These are phyloP conservation scores for Dicorynia guianensis DNA, from an alignment of 306 rosid species.

Conservation along the genomic window DNA sequence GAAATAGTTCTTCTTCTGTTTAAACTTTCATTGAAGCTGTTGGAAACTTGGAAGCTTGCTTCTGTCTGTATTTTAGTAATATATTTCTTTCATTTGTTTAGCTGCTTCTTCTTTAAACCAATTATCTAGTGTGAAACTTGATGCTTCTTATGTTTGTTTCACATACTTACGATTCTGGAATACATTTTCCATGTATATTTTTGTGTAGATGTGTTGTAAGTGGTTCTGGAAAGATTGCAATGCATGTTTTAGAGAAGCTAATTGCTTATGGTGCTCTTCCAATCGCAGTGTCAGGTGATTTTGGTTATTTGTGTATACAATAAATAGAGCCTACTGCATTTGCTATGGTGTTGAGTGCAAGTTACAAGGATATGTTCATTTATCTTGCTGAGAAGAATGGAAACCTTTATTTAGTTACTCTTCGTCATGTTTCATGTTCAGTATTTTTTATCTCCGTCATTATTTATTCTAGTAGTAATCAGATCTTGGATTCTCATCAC, in stretches of 20 bases:
- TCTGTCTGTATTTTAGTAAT: background rate
- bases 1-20: background rate
- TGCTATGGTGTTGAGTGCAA: slow-evolving; percentile 11
- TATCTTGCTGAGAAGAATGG: slow-evolving; percentile 4
- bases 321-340: slow-evolving; percentile 38
- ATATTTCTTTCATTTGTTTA: background rate
- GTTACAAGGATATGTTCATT: background rate
- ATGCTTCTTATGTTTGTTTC: slow-evolving; percentile 31
- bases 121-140: slow-evolving; percentile 3
- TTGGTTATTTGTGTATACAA: slow-evolving; percentile 20
- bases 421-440: slow-evolving; percentile 29
- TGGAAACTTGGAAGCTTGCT: background rate
- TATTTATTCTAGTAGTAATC: background rate
- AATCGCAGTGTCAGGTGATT: slow-evolving; percentile 86
- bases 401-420: background rate
- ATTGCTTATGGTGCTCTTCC: slow-evolving; percentile 97
- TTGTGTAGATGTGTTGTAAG: slow-evolving; percentile 82
- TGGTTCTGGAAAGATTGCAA: slow-evolving; percentile 97
- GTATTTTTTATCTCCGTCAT: slow-evolving; percentile 23
- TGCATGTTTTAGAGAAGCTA: slow-evolving; percentile 98
- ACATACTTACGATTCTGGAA: slow-evolving; percentile 25
- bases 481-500: slow-evolving; percentile 4
- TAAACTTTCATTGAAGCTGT: background rate
- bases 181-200: slow-evolving; percentile 32
- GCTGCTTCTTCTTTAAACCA: slow-evolving; percentile 5